Evolutionary conservation across 305 asterid species (phyloP), one percentile per base, ranked within the genome.

Genomic region (Caryopteris hybrid): DNA sequence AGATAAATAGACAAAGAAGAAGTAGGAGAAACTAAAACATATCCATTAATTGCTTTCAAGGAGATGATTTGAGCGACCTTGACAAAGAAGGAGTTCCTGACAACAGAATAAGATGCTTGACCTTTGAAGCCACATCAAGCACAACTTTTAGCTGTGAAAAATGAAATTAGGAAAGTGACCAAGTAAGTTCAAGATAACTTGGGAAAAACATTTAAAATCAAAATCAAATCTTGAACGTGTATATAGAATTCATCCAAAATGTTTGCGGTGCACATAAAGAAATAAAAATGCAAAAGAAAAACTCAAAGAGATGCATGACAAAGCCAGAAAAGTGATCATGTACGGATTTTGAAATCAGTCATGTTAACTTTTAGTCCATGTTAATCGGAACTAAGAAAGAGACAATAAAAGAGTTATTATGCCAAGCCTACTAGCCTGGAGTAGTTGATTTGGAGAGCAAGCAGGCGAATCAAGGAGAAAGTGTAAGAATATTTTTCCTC

Each of bases 11-110:
- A 39, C 53, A 60, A 4, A 20, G 23, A 67, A 62, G 16, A 47
- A 23, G 12, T 13, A 14, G 46, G 71, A 66, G 43, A 78, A 70
- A 36, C 51, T 71, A 41, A 6, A 63, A 18, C n/a, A 21, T 22
- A 33, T 42, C 16, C 20, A 31, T n/a, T 41, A 31, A 48, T 4
- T 34, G 59, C 52, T 31, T 36, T 18, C 25, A 39, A 55, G 57
- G 74, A 29, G 69, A 75, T 42, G 75, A 66, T 71, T 69, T 75
- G 54, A 69, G 41, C 75, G 86, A 93, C 96, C 99, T 93, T 80
- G 99, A 90, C 82, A 93, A 79, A 64, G 97, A 93, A 73, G 99
- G 99, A 73, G 99, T 93, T 82, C 99, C 99, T 13, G 99, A 93
- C 14, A 93, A 79, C 61, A 93, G 89, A 83, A 93, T 82, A 65